A percentile compares a stretch with the other conserved stretches of the same genome.
Conservation (phyloP, 176 grass and related monocot genomes). For the Poa annua region DNA sequence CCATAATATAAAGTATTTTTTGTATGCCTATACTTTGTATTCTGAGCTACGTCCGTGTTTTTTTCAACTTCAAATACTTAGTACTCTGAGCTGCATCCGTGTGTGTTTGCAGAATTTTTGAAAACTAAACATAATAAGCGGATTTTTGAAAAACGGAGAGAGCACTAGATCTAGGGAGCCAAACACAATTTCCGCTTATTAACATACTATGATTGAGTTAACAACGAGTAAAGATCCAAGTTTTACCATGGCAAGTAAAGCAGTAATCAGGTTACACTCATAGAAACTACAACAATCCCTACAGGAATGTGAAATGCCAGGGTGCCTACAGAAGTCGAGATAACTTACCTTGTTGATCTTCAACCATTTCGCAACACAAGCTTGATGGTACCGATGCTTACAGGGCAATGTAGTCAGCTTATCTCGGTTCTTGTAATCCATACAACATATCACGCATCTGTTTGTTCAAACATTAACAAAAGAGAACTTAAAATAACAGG, state of each 20-base stretch:
- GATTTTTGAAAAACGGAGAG: too few species aligned
- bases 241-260: background rate
- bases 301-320: slow-evolving; percentile 3
- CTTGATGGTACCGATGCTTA: slow-evolving; percentile 74
- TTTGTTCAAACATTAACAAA: slow-evolving; percentile 37
- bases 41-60: too few species aligned
- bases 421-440: slow-evolving; percentile 81
- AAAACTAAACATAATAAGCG: too few species aligned
- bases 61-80: too few species aligned
- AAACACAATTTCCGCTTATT: background rate
- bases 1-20: too few species aligned
- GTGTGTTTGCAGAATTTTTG: too few species aligned
- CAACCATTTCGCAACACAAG: slow-evolving; percentile 82
- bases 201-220: background rate
- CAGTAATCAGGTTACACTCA: background rate
- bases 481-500: slow-evolving; percentile 7
- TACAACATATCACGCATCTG: slow-evolving; percentile 94
- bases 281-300: slow-evolving; percentile 11
- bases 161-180: too few species aligned
- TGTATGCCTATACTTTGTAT: too few species aligned
- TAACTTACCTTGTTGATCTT: slow-evolving; percentile 84
- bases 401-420: slow-evolving; percentile 79
- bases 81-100: too few species aligned
- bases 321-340: background rate
- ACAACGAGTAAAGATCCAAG: background rate